Percentiles rank a stretch among this genome's conserved stretches.
Evolutionary conservation across 2,329 filamentous ascomycete genomes (phyloP).

Genomic region (Fusarium sp.): DNA sequence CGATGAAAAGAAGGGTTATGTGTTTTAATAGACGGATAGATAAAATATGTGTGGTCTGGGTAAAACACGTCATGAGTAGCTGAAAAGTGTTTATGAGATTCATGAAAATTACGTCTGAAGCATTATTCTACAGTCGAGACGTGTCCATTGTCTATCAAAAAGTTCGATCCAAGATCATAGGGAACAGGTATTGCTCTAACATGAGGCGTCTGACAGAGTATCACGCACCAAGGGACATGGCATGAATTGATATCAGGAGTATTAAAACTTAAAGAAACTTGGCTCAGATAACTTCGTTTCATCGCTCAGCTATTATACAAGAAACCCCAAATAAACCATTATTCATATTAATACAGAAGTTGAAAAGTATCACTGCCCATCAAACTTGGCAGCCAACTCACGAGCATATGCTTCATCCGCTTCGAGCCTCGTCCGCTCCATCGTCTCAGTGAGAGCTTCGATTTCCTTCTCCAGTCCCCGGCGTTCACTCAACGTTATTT

Average conservation of each 20-base stretch:
- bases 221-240: too few species aligned
- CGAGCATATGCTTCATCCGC: constrained; percentile 61
- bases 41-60: constrained; percentile 28
- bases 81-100: neutral
- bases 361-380: neutral
- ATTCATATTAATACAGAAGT: neutral
- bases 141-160: neutral
- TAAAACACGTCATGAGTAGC: constrained; percentile 25
- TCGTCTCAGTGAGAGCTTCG: constrained; percentile 51
- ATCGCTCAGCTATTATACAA: neutral
- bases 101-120: neutral
- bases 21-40: constrained; percentile 44
- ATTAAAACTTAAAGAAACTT: too few species aligned
- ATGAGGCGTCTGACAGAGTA: neutral
- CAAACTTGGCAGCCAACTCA: constrained; percentile 49
- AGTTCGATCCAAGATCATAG: neutral
- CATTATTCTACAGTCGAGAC: neutral
- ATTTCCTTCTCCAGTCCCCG: constrained; percentile 50
- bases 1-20: neutral
- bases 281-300: too few species aligned
- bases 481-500: constrained; percentile 39
- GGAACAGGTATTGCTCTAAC: neutral
- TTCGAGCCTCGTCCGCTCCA: constrained; percentile 55
- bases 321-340: neutral
- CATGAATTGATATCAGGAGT: too few species aligned